Evolutionary conservation across 192 early-diverging fungal species (phyloP).

Genomic region (Backusella tarrabulga): DNA sequence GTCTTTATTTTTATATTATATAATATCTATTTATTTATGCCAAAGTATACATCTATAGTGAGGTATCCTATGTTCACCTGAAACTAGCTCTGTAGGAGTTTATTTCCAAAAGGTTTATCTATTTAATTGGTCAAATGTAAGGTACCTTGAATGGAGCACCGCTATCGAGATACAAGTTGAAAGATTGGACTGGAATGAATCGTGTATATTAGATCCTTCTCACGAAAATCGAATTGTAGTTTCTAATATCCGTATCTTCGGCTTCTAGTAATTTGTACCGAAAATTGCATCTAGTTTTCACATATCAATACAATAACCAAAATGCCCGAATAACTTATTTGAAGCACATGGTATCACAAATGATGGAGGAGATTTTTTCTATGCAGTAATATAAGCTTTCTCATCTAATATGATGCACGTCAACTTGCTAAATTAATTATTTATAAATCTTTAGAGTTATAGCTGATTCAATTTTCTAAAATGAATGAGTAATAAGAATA

Average conservation of each 20-base stretch:
- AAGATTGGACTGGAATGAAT: background rate
- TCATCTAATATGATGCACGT: background rate
- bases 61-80: background rate
- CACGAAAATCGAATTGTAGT: background rate
- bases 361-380: background rate
- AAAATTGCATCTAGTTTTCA: background rate
- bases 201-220: background rate
- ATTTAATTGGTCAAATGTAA: background rate
- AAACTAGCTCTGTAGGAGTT: slow-evolving; percentile 1
- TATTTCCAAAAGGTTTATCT: background rate
- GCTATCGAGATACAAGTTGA: background rate
- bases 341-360: slow-evolving; percentile 3
- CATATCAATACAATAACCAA: background rate
- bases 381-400: background rate
- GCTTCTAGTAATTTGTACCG: background rate
- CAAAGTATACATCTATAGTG: background rate
- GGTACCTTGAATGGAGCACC: background rate
- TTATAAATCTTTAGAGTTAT: background rate
- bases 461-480: background rate
- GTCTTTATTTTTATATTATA: background rate
- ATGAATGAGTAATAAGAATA: background rate
- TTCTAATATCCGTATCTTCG: background rate
- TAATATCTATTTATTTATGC: background rate
- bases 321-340: background rate
- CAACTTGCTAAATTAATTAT: background rate